Evolutionary conservation across 257 asterid genomes (phyloP).

Genomic region (Rauvolfia tetraphylla): DNA sequence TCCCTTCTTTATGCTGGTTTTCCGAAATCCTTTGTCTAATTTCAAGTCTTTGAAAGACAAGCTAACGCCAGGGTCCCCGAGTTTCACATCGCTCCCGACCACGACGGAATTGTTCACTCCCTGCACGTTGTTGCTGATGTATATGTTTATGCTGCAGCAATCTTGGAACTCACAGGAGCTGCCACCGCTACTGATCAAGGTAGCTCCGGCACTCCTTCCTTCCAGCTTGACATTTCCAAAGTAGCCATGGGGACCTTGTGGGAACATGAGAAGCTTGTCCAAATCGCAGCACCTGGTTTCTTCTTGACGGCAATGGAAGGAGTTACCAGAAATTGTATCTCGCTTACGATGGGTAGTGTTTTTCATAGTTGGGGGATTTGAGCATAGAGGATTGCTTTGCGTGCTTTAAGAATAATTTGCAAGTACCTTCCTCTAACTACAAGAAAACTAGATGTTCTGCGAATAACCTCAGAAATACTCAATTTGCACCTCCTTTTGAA

Average conservation of each 20-base stretch:
- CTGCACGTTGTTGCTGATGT: constrained; percentile 62
- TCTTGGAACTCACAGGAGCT: not conserved
- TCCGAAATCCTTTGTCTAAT: constrained; percentile 47
- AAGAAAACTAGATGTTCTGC: constrained; percentile 58
- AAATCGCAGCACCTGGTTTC: not conserved
- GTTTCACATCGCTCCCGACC: constrained; percentile 56
- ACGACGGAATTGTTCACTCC: constrained; percentile 75
- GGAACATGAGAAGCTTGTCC: constrained; percentile 14
- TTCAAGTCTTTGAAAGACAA: constrained; percentile 45
- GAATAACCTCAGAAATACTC: constrained; percentile 66
- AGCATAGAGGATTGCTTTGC: not conserved
- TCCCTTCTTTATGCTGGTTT: constrained; percentile 29
- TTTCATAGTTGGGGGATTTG: constrained; percentile 2
- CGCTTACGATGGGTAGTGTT: not conserved
- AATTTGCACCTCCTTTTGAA: constrained; percentile 13
- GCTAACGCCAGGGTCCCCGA: constrained; percentile 67
- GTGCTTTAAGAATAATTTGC: constrained; percentile 16
- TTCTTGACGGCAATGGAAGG: constrained; percentile 23
- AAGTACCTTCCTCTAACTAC: constrained; percentile 25
- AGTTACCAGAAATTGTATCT: constrained; percentile 2
- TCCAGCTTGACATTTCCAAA: constrained; percentile 29
- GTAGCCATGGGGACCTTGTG: constrained; percentile 8
- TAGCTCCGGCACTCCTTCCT: constrained; percentile 26
- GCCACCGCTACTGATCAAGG: constrained; percentile 5
- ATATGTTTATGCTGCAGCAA: constrained; percentile 32